phyloP scores from a whole-genome alignment of 768 basidiomycete genomes.

The Lyophyllum decastes region DNA sequence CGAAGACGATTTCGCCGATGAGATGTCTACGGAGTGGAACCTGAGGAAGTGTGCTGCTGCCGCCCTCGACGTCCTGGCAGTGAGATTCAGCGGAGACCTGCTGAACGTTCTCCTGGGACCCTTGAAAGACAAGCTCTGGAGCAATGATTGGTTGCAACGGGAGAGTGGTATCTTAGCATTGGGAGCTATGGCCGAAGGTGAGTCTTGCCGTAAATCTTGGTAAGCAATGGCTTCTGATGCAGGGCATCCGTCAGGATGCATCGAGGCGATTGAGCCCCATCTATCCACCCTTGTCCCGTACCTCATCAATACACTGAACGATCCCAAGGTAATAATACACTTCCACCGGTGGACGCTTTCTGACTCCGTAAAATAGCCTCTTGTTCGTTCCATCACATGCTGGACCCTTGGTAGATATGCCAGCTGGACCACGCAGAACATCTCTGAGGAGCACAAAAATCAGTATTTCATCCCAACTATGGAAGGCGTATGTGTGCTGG shows the following conservation, averaged over 20 bases:
- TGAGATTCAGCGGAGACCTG: conserved; percentile 88
- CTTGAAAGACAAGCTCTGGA: conserved; percentile 93
- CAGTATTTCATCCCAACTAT: conserved; percentile 95
- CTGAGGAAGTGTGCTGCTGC: conserved; percentile 97
- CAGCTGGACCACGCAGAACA: conserved; percentile 90
- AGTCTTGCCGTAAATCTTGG: conserved; percentile 19
- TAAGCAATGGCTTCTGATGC: conserved; percentile 4
- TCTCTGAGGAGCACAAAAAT: conserved; percentile 85
- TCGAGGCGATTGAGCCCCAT: conserved; percentile 93
- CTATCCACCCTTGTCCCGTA: conserved; percentile 92
- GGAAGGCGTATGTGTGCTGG: conserved; percentile 74
- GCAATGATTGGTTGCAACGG: conserved; percentile 87
- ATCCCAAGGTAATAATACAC: conserved; percentile 71
- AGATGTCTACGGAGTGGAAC: conserved; percentile 98
- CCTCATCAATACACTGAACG: conserved; percentile 85
- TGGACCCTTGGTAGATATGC: conserved; percentile 99
- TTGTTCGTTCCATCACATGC: conserved; percentile 97
- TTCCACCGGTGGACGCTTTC: conserved; percentile 9
- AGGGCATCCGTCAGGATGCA: conserved; percentile 68
- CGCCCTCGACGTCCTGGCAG: conserved; percentile 94
- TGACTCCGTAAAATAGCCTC: conserved; percentile 57
- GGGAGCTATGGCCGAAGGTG: conserved; percentile 98
- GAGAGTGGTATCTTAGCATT: conserved; percentile 96
- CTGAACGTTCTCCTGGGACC: conserved; percentile 86
- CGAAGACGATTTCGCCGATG: conserved; percentile 93